phyloP scores from a whole-genome alignment of 2,329 filamentous ascomycete genomes.

The Colletotrichum sp. region DNA sequence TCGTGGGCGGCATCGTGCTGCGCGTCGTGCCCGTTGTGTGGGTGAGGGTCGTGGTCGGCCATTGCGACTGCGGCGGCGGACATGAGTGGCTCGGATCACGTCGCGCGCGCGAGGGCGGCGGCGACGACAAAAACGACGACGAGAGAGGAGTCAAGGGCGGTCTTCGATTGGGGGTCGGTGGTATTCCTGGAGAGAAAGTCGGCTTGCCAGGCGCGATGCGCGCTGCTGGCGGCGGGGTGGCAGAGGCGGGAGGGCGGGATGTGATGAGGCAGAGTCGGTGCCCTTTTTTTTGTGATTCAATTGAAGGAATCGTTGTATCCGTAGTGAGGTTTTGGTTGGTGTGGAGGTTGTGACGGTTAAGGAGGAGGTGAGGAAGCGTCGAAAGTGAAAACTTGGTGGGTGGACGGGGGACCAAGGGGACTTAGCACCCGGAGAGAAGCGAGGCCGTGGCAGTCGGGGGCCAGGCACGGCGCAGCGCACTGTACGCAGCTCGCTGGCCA shows the following conservation, averaged over 20 bases:
- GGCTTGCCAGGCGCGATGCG: neutral
- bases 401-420: neutral
- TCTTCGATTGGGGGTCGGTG: neutral
- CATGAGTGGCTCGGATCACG: neutral
- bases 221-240: neutral
- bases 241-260: neutral
- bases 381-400: slow-evolving; percentile 2
- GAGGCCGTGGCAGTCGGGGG: neutral
- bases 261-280: neutral
- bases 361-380: slow-evolving; percentile 14
- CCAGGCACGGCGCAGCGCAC: neutral
- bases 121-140: neutral
- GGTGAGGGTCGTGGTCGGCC: slow-evolving; percentile 18
- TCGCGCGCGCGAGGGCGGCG: neutral
- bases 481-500: neutral
- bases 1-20: slow-evolving; percentile 19
- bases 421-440: neutral
- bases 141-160: neutral
- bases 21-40: slow-evolving; percentile 10
- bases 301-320: slow-evolving; percentile 25
- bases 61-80: slow-evolving; percentile 6
- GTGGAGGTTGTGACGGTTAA: slow-evolving; percentile 20
- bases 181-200: neutral
- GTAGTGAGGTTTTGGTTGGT: slow-evolving; percentile 14
- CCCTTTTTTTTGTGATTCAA: slow-evolving; percentile 6